Conservation (phyloP, 2,329 filamentous ascomycete genomes). For the Fusarium sp. region DNA sequence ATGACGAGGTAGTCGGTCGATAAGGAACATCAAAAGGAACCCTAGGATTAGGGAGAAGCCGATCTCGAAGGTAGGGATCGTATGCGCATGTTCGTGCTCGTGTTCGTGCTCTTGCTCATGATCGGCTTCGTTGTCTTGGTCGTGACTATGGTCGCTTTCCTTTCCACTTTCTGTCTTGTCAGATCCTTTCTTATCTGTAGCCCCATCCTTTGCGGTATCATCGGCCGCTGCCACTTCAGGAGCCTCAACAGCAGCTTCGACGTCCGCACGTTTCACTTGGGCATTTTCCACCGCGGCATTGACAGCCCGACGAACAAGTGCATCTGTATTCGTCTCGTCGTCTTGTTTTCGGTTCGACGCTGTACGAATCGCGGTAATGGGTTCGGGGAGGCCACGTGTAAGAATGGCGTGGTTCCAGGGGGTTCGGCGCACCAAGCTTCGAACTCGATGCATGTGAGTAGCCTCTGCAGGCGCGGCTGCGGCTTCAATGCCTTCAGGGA, state of each 20-base stretch:
- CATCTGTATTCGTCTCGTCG: conserved; percentile 23
- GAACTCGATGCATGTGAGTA: conserved; percentile 52
- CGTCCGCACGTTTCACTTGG: conserved; percentile 26
- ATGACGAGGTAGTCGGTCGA: conserved; percentile 85
- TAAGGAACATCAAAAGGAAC: conserved; percentile 96
- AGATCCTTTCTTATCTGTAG: conserved; percentile 16
- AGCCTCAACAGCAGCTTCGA: conserved; percentile 29
- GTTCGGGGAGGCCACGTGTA: conserved; percentile 41
- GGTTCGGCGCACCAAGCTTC: conserved; percentile 49
- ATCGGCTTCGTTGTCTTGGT: conserved; percentile 44
- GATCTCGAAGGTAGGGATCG: conserved; percentile 77
- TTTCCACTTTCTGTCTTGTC: conserved; percentile 23
- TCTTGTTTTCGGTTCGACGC: conserved; percentile 9
- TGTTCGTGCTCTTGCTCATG: conserved; percentile 53
- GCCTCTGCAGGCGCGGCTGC: conserved; percentile 70
- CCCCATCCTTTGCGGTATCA: conserved; percentile 18
- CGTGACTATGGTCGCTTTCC: conserved; percentile 50
- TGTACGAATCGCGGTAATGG: conserved; percentile 37
- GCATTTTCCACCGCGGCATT: conserved; percentile 7
- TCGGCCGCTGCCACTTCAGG: conserved; percentile 25
- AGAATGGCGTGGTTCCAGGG: conserved; percentile 47
- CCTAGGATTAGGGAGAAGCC: conserved; percentile 87
- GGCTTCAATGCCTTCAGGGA: conserved; percentile 95
- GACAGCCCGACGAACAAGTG: conserved; percentile 32
- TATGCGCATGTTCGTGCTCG: conserved; percentile 50